Conservation (phyloP, 768 basidiomycete genomes). For the Russula vinacea region DNA sequence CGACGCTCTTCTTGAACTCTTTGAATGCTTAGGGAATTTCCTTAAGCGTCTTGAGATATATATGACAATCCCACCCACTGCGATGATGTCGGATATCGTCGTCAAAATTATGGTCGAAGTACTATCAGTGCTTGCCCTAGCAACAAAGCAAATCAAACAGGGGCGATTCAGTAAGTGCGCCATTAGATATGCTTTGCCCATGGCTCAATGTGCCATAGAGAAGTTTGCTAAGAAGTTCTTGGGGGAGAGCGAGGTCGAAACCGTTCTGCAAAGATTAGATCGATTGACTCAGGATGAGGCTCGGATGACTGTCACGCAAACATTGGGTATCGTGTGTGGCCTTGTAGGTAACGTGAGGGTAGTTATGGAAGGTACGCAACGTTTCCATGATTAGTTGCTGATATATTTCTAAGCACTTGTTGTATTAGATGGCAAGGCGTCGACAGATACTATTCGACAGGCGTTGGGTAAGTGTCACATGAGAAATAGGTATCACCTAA, state of each 20-base stretch:
- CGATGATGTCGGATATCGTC: background rate
- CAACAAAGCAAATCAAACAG: constrained; percentile 8
- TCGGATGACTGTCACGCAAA: background rate
- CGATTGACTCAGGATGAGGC: background rate
- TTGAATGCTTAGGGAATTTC: background rate
- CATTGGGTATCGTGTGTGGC: background rate
- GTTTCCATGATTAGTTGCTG: background rate
- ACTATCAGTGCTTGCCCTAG: background rate
- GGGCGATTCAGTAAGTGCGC: constrained; percentile 1
- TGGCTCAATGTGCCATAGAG: background rate
- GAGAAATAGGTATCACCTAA: background rate
- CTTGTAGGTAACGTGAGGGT: background rate
- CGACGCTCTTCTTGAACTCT: background rate
- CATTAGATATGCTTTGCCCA: too few relatives aligned
- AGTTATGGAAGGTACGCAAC: background rate
- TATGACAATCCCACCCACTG: background rate
- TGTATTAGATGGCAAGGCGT: background rate
- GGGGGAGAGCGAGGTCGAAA: constrained; percentile 1
- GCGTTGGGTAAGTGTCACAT: background rate
- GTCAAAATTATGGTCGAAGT: background rate
- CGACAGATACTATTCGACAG: background rate
- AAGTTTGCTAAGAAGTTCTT: background rate
- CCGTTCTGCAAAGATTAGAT: background rate
- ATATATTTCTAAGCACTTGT: background rate
- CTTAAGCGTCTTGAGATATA: background rate